These are phyloP conservation scores for Paecilomyces sp. DNA, from an alignment of 2,329 filamentous ascomycete genomes.

Conservation along the genomic window DNA sequence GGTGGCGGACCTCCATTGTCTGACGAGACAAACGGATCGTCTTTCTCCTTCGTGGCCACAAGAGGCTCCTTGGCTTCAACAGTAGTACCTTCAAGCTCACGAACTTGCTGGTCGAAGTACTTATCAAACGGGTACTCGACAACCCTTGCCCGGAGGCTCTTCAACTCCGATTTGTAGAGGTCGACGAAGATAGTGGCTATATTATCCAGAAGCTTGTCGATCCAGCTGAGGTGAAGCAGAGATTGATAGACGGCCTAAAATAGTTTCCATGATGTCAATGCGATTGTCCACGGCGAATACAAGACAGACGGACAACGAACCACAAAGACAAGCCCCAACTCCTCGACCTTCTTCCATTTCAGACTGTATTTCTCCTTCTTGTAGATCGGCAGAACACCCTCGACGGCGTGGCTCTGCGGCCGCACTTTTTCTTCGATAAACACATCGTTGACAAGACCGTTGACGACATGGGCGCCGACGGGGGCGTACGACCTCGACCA, in stretches of 20 bases:
- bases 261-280: not conserved
- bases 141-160: slow-evolving; percentile 68
- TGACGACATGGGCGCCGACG: slow-evolving; percentile 76
- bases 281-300: slow-evolving; percentile 1
- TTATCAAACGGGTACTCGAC: slow-evolving; percentile 81
- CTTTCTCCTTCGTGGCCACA: slow-evolving; percentile 35
- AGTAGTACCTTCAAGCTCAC: slow-evolving; percentile 54
- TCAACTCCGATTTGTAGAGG: slow-evolving; percentile 81
- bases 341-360: slow-evolving; percentile 89
- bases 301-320: slow-evolving; percentile 43
- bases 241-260: slow-evolving; percentile 89
- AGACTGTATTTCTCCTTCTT: slow-evolving; percentile 89
- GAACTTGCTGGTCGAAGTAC: slow-evolving; percentile 90
- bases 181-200: slow-evolving; percentile 87
- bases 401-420: slow-evolving; percentile 49
- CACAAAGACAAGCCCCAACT: slow-evolving; percentile 91
- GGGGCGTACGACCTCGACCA: slow-evolving; percentile 86
- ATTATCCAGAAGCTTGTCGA: slow-evolving; percentile 93
- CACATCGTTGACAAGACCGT: slow-evolving; percentile 90
- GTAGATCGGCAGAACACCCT: slow-evolving; percentile 63
- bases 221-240: slow-evolving; percentile 89
- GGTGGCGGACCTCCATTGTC: slow-evolving; percentile 44
- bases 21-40: slow-evolving; percentile 41
- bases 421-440: slow-evolving; percentile 91
- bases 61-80: slow-evolving; percentile 39